Conservation (phyloP, 2,329 filamentous ascomycete species). For the Alternaria tenuissima region DNA sequence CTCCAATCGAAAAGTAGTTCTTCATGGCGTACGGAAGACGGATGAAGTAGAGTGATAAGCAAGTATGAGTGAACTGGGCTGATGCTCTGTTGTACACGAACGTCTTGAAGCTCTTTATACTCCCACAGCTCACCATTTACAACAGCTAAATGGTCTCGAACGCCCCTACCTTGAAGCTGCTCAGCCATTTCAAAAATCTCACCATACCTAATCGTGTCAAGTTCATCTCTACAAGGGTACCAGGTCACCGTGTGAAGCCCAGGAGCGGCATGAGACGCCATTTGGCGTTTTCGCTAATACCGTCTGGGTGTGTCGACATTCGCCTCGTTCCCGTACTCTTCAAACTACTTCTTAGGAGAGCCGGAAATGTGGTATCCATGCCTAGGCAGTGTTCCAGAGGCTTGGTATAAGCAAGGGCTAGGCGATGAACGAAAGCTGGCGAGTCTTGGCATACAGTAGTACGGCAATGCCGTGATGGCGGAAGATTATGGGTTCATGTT, state of each 20-base stretch:
- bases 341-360: background rate
- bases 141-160: background rate
- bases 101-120: conserved; percentile 18
- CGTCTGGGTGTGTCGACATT: conserved; percentile 9
- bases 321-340: conserved; percentile 5
- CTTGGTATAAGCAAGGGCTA: conserved; percentile 10
- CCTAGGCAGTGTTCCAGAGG: conserved; percentile 12
- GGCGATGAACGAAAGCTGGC: background rate
- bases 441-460: conserved; percentile 4
- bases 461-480: background rate
- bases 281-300: conserved; percentile 11
- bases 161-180: background rate
- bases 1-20: conserved; percentile 19
- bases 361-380: conserved; percentile 6
- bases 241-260: conserved; percentile 5
- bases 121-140: background rate
- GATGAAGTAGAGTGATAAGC: conserved; percentile 4
- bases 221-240: background rate
- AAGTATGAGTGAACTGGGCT: conserved; percentile 18
- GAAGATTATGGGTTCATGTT: background rate
- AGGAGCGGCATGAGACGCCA: background rate
- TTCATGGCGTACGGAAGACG: conserved; percentile 20
- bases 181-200: background rate
- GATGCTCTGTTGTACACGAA: conserved; percentile 1
- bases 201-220: background rate